Evolutionary conservation across 352 stramenopile species (phyloP).

Genomic region (Pythium inflatum): DNA sequence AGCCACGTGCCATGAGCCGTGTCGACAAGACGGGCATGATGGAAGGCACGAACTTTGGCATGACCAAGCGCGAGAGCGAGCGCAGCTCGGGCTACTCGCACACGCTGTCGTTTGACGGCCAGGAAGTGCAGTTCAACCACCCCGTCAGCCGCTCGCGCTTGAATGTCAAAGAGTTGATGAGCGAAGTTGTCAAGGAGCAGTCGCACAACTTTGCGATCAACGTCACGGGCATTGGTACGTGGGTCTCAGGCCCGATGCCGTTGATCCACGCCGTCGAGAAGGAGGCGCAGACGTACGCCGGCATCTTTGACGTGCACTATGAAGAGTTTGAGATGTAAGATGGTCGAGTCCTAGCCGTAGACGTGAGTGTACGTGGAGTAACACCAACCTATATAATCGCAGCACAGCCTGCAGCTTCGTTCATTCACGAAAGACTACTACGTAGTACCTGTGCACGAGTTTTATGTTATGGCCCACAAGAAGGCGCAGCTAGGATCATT

Average conservation of each 20-base stretch:
- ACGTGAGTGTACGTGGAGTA: slow-evolving; percentile 21
- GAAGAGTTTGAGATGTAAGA: slow-evolving; percentile 90
- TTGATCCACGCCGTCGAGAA: slow-evolving; percentile 80
- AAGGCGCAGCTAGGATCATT: too few species aligned
- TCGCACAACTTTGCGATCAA: slow-evolving; percentile 85
- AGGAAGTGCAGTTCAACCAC: slow-evolving; percentile 80
- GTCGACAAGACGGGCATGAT: slow-evolving; percentile 79
- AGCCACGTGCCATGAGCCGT: slow-evolving; percentile 73
- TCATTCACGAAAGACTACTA: neutral
- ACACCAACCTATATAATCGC: slow-evolving; percentile 22
- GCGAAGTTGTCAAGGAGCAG: slow-evolving; percentile 83
- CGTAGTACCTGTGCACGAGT: neutral
- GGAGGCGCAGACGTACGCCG: slow-evolving; percentile 73
- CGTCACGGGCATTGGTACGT: slow-evolving; percentile 79
- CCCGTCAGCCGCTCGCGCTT: slow-evolving; percentile 66
- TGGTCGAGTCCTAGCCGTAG: neutral
- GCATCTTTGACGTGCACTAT: slow-evolving; percentile 89
- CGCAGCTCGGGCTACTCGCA: slow-evolving; percentile 68
- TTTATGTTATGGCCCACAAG: too few species aligned
- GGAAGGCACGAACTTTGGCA: slow-evolving; percentile 39
- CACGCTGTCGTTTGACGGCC: slow-evolving; percentile 77
- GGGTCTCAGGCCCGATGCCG: slow-evolving; percentile 82
- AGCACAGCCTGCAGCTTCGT: slow-evolving; percentile 8
- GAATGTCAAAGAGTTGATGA: slow-evolving; percentile 80
- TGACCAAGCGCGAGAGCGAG: slow-evolving; percentile 45